Base-by-base conservation (phyloP, 2,329 filamentous ascomycete genomes). In the Fulvia fulva region DNA sequence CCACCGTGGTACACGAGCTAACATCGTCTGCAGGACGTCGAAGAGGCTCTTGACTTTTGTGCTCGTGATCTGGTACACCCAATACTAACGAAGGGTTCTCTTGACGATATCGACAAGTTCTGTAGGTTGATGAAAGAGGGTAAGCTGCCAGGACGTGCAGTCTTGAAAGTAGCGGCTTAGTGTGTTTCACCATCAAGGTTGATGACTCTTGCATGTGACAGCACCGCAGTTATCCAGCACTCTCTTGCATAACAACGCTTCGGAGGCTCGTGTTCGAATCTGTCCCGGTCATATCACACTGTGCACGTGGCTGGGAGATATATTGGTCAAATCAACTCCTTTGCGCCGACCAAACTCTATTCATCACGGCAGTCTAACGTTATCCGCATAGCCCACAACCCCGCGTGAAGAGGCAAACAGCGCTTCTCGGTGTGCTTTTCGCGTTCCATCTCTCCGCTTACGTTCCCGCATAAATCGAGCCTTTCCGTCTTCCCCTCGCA, bases 31-130 rank as follows among this genome's bases (percentile, higher is more conserved):
- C 30, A 68, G 65, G 76, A 79, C 59, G 76, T 78, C 1, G 75
- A 78, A 55, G 75, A 78, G 65, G 75, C 74, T 28, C 65, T 78
- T 16, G 76, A 77, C 43, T 77, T 78, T 57, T 77, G 75, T 9
- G 74, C 75, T 12, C 65, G 76, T 32, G 76, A 72, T 16, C 65
- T 78, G 4, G 76, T 78, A 12, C 70, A 69, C 56, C 74, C 74
- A 2, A 75, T 75, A 32, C 57, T 76, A 28, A 73, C 69, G 2
- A 73, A 74, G 58, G 74, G 73, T 67, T 0, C 62, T 77, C 62
- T 77, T 6, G 66, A 72, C 23, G 73, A 77, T 65, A 69, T 77
- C 16, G 71, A 75, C 59, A 67, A 71, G 50, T 76, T 77, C 55
- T 70, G 72, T 44, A 66, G 73, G 16, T 67, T 75, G 53, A 73